Evolutionary conservation across 768 basidiomycete species (phyloP).

Genomic region (Mycena chlorophos): DNA sequence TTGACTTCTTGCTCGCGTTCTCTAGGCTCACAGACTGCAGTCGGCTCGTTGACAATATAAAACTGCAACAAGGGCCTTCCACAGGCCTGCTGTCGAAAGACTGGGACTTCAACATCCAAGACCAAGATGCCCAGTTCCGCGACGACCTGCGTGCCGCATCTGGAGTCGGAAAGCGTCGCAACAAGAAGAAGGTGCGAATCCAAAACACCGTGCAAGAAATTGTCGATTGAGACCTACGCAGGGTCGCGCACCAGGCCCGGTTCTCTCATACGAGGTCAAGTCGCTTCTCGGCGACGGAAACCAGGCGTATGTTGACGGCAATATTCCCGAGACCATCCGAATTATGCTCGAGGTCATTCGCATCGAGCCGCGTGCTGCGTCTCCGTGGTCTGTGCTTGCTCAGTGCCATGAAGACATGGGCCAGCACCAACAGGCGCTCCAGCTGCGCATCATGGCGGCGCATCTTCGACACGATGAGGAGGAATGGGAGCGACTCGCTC

Average conservation of each 20-base stretch:
- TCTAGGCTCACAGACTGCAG: constrained; percentile 33
- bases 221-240: constrained; percentile 19
- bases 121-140: constrained; percentile 61
- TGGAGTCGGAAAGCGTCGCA: constrained; percentile 59
- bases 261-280: constrained; percentile 69
- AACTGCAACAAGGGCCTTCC: constrained; percentile 49
- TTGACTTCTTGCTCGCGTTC: background rate
- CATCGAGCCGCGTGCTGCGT: constrained; percentile 81
- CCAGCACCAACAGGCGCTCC: constrained; percentile 71
- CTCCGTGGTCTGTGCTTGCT: constrained; percentile 88
- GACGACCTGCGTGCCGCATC: constrained; percentile 75
- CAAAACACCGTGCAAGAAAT: no score
- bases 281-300: constrained; percentile 85
- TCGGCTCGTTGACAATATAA: constrained; percentile 68
- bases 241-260: constrained; percentile 51
- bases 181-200: constrained; percentile 53
- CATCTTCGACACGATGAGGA: constrained; percentile 83
- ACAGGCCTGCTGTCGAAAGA: constrained; percentile 56
- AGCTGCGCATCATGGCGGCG: constrained; percentile 86
- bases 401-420: constrained; percentile 76
- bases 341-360: constrained; percentile 91
- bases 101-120: constrained; percentile 75
- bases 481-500: constrained; percentile 82
- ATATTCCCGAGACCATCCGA: constrained; percentile 68
- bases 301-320: constrained; percentile 75